Conservation (phyloP, 2,329 filamentous ascomycete genomes). For the Penicillium sp. region DNA sequence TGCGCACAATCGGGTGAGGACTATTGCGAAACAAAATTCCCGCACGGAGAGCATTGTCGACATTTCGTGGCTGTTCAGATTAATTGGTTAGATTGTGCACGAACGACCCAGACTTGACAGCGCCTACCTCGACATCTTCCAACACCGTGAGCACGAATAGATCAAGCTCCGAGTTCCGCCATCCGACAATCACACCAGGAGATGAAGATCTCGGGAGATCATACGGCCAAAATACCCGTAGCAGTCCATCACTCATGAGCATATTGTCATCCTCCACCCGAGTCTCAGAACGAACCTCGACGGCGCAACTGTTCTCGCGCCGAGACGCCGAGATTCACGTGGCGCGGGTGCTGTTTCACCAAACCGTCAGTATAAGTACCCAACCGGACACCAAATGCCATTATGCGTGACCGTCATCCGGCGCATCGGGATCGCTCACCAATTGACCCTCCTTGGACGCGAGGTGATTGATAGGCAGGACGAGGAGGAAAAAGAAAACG, state of each 20-base stretch:
- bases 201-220: slow-evolving; percentile 72
- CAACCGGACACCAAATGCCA: neutral
- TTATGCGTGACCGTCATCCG: neutral
- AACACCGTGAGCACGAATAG: slow-evolving; percentile 87
- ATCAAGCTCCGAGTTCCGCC: slow-evolving; percentile 89
- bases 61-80: slow-evolving; percentile 65
- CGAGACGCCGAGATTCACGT: slow-evolving; percentile 77
- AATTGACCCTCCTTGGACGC: slow-evolving; percentile 77
- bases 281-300: slow-evolving; percentile 82
- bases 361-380: slow-evolving; percentile 7
- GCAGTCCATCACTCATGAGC: slow-evolving; percentile 75
- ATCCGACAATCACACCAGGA: slow-evolving; percentile 88
- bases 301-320: slow-evolving; percentile 93
- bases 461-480: slow-evolving; percentile 81
- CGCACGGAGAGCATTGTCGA: slow-evolving; percentile 83
- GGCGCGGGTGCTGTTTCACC: slow-evolving; percentile 73
- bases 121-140: slow-evolving; percentile 82
- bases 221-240: slow-evolving; percentile 98
- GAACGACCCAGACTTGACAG: neutral
- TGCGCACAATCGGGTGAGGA: slow-evolving; percentile 74
- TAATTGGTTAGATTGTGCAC: neutral
- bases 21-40: slow-evolving; percentile 82
- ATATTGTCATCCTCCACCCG: slow-evolving; percentile 58
- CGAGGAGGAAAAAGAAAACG: slow-evolving; percentile 78
- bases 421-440: slow-evolving; percentile 56